Evolutionary conservation across 371 early-diverging fungal genomes (phyloP).

Genomic region (Fennellomyces sp.): DNA sequence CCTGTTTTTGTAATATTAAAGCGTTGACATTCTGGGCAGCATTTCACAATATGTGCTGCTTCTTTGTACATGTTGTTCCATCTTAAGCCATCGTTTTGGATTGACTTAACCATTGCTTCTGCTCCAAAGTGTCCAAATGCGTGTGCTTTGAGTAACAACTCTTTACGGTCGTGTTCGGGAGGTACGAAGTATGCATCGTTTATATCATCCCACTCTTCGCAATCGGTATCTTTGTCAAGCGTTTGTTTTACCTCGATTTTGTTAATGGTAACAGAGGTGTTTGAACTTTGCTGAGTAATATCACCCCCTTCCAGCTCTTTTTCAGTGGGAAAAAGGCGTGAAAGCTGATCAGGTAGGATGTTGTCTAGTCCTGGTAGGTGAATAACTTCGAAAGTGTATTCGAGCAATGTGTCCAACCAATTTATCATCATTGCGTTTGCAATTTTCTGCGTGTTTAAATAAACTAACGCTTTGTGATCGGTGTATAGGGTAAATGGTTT

Average conservation of each 20-base stretch:
- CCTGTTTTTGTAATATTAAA: constrained; percentile 11
- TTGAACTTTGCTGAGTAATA: too few relatives aligned
- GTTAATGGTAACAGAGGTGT: background rate
- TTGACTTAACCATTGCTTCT: constrained; percentile 12
- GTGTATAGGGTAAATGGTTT: constrained; percentile 18
- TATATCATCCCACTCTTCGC: background rate
- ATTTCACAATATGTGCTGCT: constrained; percentile 9
- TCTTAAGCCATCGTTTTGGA: constrained; percentile 5
- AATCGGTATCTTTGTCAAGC: background rate
- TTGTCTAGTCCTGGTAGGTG: constrained; percentile 27
- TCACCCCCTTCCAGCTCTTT: constrained; percentile 24
- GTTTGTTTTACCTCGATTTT: background rate
- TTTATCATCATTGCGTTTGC: constrained; percentile 24
- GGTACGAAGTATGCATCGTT: background rate
- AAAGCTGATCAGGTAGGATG: constrained; percentile 21
- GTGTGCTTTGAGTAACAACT: constrained; percentile 12
- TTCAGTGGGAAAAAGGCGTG: constrained; percentile 14
- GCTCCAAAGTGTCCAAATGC: constrained; percentile 24
- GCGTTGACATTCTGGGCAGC: constrained; percentile 18
- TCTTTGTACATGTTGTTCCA: constrained; percentile 23
- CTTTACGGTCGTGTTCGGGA: constrained; percentile 2
- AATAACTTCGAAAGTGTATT: constrained; percentile 23
- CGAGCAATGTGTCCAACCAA: constrained; percentile 25
- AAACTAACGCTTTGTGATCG: constrained; percentile 23
- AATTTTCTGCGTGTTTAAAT: constrained; percentile 23